Base-by-base conservation (phyloP, 2,329 filamentous ascomycete species). In the Magnaporthiopsis rhizophila region DNA sequence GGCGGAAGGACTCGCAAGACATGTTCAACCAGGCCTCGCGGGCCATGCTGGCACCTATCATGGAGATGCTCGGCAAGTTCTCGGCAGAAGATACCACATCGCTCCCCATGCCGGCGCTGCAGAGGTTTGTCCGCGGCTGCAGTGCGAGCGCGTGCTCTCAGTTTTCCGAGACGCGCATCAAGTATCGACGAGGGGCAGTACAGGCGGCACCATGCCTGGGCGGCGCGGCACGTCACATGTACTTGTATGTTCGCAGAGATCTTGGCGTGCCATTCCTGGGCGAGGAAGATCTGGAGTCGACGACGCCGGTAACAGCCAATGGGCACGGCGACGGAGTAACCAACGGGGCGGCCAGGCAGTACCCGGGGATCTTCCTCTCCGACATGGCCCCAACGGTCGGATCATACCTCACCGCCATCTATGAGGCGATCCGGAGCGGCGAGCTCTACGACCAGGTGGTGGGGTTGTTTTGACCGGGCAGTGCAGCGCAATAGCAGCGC, bases 371-470 rank as follows among this genome's bases (percentile, higher is more conserved):
- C 21, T 28, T 36, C 13, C 28, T 34, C 26, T 15, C 28, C 21
- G 58, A 24, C 13, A 21, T 15, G 32, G 15, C 58, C 30, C 58
- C 58, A 15, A 32, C 58, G 28, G 58, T 60, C 13, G 58, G 58
- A 32, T 60, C 58, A 4, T 60, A 60, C 3, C 64, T 72, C 74
- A 88, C 88, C 65, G 87, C 87, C 4, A 86, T 90, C 64, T 84
- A 89, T 70, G 83, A 86, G 71, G 88, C 89, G 71, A 83, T 91
- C 67, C 80, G 90, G 70, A 85, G 88, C 70, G 75, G 85, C 66
- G 89, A 87, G 85, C 79, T 88, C 71, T 88, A 89, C 74, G 86
- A 89, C 74, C 89, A 89, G 69, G 85, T 90, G 63, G 79, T 89
- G 62, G 81, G 28, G 84, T 72, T 65, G 63, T 15, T 87, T 89